These are phyloP conservation scores for Candida hispaniensis DNA, from an alignment of 805 yeast genomes.

Conservation along the genomic window DNA sequence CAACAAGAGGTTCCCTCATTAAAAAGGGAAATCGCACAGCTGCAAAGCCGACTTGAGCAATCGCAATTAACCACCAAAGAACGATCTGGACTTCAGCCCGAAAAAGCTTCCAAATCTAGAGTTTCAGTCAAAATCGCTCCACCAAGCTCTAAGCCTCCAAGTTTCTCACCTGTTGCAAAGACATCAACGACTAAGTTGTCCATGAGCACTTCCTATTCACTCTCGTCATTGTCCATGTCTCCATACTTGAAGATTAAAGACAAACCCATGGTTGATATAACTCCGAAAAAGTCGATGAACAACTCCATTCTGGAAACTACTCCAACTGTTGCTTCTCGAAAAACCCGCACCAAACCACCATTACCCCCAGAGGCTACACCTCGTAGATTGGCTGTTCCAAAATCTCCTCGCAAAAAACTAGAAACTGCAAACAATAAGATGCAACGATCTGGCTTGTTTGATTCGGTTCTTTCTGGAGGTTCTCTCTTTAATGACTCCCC, in stretches of 20 bases:
- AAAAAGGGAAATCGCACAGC: no score
- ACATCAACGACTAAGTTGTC: constrained; percentile 5
- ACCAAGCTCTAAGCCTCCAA: no score
- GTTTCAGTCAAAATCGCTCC: no score
- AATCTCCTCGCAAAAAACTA: neutral
- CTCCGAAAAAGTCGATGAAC: no score
- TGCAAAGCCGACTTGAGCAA: no score
- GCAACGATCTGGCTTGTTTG: constrained; percentile 13
- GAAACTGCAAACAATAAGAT: constrained; percentile 1
- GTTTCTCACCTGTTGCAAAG: constrained; percentile 11
- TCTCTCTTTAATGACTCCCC: no score
- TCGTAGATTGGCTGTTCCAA: constrained; percentile 8
- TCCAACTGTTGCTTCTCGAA: neutral
- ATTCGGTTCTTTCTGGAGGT: no score
- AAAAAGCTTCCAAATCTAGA: constrained; percentile 2
- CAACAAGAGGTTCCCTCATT: neutral
- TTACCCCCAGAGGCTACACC: constrained; percentile 13
- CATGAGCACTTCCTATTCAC: constrained; percentile 1
- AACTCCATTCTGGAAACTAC: constrained; percentile 3
- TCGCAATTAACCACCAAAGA: no score
- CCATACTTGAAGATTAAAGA: constrained; percentile 9
- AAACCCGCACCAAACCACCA: constrained; percentile 10
- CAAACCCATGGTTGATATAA: no score
- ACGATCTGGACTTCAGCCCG: no score
- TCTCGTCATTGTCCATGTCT: constrained; percentile 11